Evolutionary conservation across 192 early-diverging fungal species (phyloP).

Genomic region (Dispira simplex): DNA sequence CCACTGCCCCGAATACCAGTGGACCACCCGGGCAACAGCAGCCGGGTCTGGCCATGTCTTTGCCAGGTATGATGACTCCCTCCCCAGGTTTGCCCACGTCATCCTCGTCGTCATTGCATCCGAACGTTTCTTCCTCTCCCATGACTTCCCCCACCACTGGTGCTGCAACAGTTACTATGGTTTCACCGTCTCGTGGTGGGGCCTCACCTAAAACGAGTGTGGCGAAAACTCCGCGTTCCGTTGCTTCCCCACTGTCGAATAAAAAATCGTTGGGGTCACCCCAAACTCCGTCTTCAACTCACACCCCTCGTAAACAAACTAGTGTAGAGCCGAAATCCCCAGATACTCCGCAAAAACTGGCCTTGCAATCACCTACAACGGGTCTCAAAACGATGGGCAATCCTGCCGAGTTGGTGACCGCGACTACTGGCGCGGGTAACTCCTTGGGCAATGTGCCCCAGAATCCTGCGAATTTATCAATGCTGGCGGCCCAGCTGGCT

Average conservation of each 20-base stretch:
- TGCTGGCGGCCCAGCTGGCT: conserved; percentile 7
- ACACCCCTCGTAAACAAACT: not conserved
- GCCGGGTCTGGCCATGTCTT: not conserved
- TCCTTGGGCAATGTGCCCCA: not conserved
- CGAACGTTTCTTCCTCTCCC: not conserved
- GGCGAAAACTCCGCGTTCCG: not conserved
- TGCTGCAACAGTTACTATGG: not conserved
- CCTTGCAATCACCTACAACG: too few relatives aligned
- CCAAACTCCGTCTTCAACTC: not conserved
- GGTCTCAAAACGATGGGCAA: not conserved
- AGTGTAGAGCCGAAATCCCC: too few relatives aligned
- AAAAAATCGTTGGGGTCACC: not conserved
- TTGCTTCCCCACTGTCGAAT: not conserved
- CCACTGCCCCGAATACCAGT: not conserved
- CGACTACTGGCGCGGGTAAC: not conserved
- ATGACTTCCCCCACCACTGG: not conserved
- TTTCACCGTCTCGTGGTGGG: not conserved
- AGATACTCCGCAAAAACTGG: too few relatives aligned
- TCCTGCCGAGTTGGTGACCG: not conserved
- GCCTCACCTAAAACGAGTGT: not conserved
- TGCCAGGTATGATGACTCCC: not conserved
- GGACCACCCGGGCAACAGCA: not conserved
- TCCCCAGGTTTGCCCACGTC: not conserved
- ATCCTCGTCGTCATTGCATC: not conserved
- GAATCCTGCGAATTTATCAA: not conserved